Conservation (phyloP, 164 flowering plant genomes). For the Magnolia changhungtana region DNA sequence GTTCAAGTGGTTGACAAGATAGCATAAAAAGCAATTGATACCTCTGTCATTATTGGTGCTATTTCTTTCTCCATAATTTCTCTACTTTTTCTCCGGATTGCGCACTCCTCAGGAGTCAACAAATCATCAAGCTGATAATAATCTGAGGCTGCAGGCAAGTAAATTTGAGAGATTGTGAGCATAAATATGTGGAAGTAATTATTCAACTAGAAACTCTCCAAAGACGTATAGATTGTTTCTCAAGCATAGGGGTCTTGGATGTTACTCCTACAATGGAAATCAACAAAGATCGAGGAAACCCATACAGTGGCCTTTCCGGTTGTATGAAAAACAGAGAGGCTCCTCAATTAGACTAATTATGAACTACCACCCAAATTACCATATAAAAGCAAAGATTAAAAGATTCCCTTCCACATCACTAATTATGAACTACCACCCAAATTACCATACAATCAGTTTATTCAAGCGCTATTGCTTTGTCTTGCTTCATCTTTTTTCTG, state of each 20-base stretch:
- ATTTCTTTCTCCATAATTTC: slow-evolving; percentile 77
- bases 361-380: too few species aligned
- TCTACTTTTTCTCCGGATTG: slow-evolving; percentile 53
- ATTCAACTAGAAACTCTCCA: background rate
- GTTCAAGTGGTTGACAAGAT: background rate
- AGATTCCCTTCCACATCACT: too few species aligned
- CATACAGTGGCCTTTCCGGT: background rate
- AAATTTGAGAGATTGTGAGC: background rate
- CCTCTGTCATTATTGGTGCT: slow-evolving; percentile 86
- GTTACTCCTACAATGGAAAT: background rate
- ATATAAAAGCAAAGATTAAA: too few species aligned
- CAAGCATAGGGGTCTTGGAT: background rate
- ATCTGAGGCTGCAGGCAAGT: slow-evolving; percentile 64
- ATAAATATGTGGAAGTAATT: background rate
- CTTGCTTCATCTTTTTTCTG: too few species aligned
- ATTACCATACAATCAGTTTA: too few species aligned
- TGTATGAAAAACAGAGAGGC: too few species aligned
- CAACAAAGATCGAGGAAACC: background rate
- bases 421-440: too few species aligned
- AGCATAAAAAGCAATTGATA: slow-evolving; percentile 19
- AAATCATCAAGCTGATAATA: slow-evolving; percentile 82
- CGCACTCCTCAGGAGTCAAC: slow-evolving; percentile 70
- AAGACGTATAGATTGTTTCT: background rate
- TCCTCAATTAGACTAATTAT: too few species aligned
- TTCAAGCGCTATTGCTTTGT: too few species aligned